Evolutionary conservation across 2,329 filamentous ascomycete genomes (phyloP).

Genomic region (Ceratocystis diversiconidia): DNA sequence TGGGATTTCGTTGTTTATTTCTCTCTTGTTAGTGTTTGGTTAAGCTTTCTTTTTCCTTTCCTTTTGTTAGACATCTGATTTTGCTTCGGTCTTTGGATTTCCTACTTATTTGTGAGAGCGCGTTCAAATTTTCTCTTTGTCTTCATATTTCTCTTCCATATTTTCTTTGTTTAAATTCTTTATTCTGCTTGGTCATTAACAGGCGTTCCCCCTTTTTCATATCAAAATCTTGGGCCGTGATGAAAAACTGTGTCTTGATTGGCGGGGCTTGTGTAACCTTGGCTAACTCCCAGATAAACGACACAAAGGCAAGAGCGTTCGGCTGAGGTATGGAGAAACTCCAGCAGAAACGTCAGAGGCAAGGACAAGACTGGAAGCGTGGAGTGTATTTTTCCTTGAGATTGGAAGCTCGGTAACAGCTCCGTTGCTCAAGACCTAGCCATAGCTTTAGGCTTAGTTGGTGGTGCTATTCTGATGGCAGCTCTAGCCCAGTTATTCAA

Average conservation of each 20-base stretch:
- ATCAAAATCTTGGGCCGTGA: too few relatives aligned
- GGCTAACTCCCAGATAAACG: not conserved
- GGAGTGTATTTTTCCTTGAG: not conserved
- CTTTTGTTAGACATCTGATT: slow-evolving; percentile 5
- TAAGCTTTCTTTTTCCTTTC: slow-evolving; percentile 4
- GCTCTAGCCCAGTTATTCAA: too few relatives aligned
- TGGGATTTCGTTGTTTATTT: slow-evolving; percentile 10
- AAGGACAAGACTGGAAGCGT: not conserved
- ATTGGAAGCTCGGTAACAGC: not conserved
- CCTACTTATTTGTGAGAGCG: not conserved
- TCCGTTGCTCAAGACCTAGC: not conserved
- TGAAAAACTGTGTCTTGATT: too few relatives aligned
- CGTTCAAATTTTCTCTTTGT: not conserved
- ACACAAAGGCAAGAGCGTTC: not conserved
- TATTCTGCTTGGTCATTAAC: not conserved
- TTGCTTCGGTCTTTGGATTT: not conserved
- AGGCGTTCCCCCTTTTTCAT: too few relatives aligned
- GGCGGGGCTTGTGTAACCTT: not conserved
- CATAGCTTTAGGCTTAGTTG: not conserved
- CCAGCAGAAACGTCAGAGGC: not conserved
- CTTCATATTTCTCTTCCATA: not conserved
- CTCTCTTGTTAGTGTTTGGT: slow-evolving; percentile 13
- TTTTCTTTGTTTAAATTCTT: not conserved
- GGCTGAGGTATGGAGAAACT: not conserved
- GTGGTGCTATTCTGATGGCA: too few relatives aligned